Evolutionary conservation across 2,329 filamentous ascomycete genomes (phyloP), one percentile per base, ranked within the genome.

Genomic region (Hypoxylon sp.): DNA sequence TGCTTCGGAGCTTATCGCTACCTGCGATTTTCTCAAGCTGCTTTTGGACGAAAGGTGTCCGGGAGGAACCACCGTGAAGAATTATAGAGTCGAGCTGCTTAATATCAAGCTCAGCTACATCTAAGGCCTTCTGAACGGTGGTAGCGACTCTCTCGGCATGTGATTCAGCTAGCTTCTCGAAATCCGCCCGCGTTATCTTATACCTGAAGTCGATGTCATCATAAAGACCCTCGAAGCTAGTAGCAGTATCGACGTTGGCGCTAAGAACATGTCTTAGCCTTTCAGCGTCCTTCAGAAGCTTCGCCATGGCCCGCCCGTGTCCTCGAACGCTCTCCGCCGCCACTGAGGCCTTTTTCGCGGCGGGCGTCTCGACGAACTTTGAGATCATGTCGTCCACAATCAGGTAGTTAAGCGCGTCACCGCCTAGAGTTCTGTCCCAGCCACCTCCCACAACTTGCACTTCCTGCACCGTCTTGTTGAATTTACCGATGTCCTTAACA

Each of bases 391-490:
- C 91, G 72, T 97, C 90, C 55, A 97, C 86, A 73, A 99, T 94
- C 68, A 97, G 84, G 64, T 92, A 88, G 80, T 98, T 99, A 69
- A 99, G 86, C 35, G 91, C 86, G 78, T 99, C 95, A 61, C 96
- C 96, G 66, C 96, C 96, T 17, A 99, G 90, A 2, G 91, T 92
- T 76, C 89, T 89, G 77, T 99, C 96, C 92, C 93, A 99, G 68
- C 93, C 94, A 73, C 88, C 88, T 64, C 95, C 95, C 49, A 98
- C 75, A 40, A 97, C 93, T 69, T 94, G 89, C n/a, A 98, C 91
- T 79, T 99, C 96, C 79, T 98, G 96, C 33, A 99, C 84, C 1
- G 94, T 98, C 88, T 98, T 98, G 86, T 98, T 98, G 84, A 89
- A 95, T 80, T 92, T 94, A 72, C 94, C 95, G 61, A 95, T 83